These are phyloP conservation scores for Exutisphaerella laricina DNA, from an alignment of 2,329 filamentous ascomycete species.

Conservation along the genomic window DNA sequence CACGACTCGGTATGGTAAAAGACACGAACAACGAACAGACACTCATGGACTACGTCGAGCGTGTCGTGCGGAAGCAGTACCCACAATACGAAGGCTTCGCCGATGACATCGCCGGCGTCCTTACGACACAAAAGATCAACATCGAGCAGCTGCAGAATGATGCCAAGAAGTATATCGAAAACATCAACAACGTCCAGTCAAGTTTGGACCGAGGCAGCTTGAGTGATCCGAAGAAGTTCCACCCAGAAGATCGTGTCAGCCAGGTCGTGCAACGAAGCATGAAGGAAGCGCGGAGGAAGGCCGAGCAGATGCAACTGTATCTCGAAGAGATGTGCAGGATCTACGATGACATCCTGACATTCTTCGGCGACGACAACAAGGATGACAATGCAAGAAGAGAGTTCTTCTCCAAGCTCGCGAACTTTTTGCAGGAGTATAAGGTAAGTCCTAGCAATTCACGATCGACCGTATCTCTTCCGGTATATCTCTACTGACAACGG, in stretches of 20 bases:
- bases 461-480: no score
- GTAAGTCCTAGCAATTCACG: no score
- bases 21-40: conserved; percentile 98
- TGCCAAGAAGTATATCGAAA: conserved; percentile 87
- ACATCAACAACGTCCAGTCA: conserved; percentile 87
- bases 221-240: conserved; percentile 95
- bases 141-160: conserved; percentile 86
- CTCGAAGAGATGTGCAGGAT: conserved; percentile 86
- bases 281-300: conserved; percentile 94
- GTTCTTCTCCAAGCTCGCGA: conserved; percentile 90
- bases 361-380: conserved; percentile 87
- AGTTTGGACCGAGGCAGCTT: conserved; percentile 90
- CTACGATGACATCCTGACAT: conserved; percentile 92
- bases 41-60: conserved; percentile 90
- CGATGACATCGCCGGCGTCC: conserved; percentile 75
- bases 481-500: no score
- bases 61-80: conserved; percentile 93
- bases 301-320: conserved; percentile 90
- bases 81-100: conserved; percentile 89
- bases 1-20: conserved; percentile 93
- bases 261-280: conserved; percentile 87
- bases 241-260: conserved; percentile 90
- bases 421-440: conserved; percentile 91
- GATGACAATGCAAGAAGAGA: conserved; percentile 92
- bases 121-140: conserved; percentile 81